phyloP scores from a whole-genome alignment of 768 basidiomycete genomes.

The Pisolithus albus region DNA sequence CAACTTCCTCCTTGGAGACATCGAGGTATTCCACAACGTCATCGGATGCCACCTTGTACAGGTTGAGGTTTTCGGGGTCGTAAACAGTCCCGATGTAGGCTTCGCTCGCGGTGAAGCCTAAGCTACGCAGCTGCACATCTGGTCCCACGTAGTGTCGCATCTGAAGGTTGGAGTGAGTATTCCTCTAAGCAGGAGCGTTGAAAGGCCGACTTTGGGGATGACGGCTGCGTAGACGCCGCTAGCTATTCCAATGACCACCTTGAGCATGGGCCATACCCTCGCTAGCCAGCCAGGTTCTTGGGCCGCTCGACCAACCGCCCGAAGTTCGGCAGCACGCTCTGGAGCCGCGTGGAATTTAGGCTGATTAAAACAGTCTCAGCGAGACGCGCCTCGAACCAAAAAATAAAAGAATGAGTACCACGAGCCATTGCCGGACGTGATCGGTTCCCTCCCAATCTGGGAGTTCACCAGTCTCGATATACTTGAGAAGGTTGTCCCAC shows the following conservation, averaged over 20 bases:
- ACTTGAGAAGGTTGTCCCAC: conserved; percentile 11
- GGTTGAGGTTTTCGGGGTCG: conserved; percentile 4
- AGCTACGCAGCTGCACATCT: conserved; percentile 8
- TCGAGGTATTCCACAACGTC: conserved; percentile 18
- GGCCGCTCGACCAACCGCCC: conserved; percentile 8
- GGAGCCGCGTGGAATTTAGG: conserved; percentile 9
- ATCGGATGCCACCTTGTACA: conserved; percentile 12
- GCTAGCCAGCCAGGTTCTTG: conserved; percentile 13
- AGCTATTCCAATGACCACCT: conserved; percentile 11
- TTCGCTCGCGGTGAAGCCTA: conserved; percentile 15
- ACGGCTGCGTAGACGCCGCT: conserved; percentile 12
- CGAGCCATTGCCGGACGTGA: conserved; percentile 11
- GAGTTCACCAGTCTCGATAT: conserved; percentile 11
- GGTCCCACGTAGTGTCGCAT: conserved; percentile 11
- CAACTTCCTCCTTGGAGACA: conserved; percentile 6
- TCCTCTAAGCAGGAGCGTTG: background rate
- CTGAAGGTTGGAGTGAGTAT: conserved; percentile 1
- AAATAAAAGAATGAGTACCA: conserved; percentile 3
- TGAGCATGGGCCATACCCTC: conserved; percentile 9
- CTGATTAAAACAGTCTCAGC: background rate
- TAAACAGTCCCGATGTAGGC: conserved; percentile 11
- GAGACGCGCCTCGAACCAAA: background rate
- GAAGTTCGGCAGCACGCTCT: conserved; percentile 12
- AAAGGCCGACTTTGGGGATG: conserved; percentile 9
- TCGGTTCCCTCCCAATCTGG: conserved; percentile 14